Conservation (phyloP, 2,329 filamentous ascomycete genomes). For the Xylogone sp. region DNA sequence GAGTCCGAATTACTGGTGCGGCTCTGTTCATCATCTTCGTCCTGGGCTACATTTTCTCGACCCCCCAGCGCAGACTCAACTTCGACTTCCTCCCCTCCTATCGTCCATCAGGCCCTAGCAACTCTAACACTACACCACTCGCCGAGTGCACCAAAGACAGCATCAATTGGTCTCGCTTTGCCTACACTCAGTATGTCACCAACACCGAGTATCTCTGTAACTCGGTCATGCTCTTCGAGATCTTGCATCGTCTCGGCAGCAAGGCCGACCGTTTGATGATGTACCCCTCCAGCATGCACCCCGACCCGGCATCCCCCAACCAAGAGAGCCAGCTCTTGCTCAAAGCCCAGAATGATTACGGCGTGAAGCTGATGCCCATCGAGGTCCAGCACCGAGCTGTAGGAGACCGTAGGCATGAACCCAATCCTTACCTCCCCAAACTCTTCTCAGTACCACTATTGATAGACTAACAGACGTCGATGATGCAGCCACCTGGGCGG, state of each 20-base stretch:
- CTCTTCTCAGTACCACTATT: background rate
- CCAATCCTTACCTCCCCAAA: no score
- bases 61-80: background rate
- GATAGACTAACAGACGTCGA: background rate
- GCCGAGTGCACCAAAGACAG: constrained; percentile 4
- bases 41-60: background rate
- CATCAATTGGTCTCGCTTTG: constrained; percentile 40
- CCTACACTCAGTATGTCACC: constrained; percentile 48
- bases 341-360: constrained; percentile 40
- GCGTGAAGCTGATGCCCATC: constrained; percentile 40
- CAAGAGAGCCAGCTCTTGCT: constrained; percentile 32
- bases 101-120: no score
- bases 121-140: background rate
- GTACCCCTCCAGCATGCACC: constrained; percentile 33
- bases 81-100: constrained; percentile 6
- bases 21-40: constrained; percentile 4
- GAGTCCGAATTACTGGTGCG: constrained; percentile 24
- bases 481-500: constrained; percentile 51
- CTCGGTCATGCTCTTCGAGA: constrained; percentile 47
- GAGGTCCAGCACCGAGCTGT: constrained; percentile 33
- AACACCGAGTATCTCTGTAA: constrained; percentile 45
- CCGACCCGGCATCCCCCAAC: constrained; percentile 31
- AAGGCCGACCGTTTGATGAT: constrained; percentile 42
- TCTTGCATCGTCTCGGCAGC: constrained; percentile 36
- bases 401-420: constrained; percentile 32